These are phyloP conservation scores for Hyaloscypha bicolor DNA, from an alignment of 495 filamentous ascomycete genomes.

Conservation along the genomic window DNA sequence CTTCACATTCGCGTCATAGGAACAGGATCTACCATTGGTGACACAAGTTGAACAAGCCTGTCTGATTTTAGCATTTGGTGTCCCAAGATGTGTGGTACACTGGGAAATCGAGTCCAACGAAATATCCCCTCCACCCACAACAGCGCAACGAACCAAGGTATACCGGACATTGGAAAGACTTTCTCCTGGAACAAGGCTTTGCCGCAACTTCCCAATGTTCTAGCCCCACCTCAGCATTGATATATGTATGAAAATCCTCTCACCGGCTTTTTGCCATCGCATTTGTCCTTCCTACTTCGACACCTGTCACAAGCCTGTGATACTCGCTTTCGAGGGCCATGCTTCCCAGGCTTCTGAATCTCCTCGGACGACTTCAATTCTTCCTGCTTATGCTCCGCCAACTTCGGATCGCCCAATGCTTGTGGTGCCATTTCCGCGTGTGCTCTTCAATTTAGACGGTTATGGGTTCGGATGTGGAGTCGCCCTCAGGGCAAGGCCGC, in stretches of 20 bases:
- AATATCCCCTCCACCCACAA: no score
- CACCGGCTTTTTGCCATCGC: constrained; percentile 72
- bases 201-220: neutral
- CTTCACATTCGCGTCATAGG: constrained; percentile 69
- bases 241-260: constrained; percentile 4
- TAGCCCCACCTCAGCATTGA: neutral
- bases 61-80: neutral
- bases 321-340: constrained; percentile 27
- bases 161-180: no score
- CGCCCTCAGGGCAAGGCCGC: neutral
- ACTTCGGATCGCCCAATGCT: neutral
- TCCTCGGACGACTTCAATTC: constrained; percentile 8
- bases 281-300: constrained; percentile 87
- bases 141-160: no score
- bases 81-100: neutral
- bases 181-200: neutral
- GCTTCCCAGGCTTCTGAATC: constrained; percentile 22
- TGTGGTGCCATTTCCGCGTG: constrained; percentile 15
- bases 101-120: neutral
- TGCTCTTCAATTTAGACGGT: neutral
- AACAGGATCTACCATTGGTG: constrained; percentile 60
- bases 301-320: constrained; percentile 89
- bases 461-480: neutral
- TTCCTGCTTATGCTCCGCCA: neutral
- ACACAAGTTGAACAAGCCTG: constrained; percentile 62